These are phyloP conservation scores for Thermothelomyces thermophilus DNA, from an alignment of 2,329 filamentous ascomycete species.

Conservation along the genomic window DNA sequence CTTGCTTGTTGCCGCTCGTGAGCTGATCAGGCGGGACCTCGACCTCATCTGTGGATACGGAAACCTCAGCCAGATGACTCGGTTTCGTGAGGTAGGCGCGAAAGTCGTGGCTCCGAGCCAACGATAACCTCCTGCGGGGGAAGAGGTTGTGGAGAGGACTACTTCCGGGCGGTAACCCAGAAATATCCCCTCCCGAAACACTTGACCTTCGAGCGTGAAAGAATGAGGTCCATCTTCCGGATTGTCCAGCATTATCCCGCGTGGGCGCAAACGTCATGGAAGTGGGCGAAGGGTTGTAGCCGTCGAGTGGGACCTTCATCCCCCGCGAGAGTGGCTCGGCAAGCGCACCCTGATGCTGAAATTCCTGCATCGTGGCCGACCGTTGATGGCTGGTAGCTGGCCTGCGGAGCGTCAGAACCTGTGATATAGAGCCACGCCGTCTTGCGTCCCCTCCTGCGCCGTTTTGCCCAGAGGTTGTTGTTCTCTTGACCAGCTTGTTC, in stretches of 20 bases:
- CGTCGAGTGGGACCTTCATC: conserved; percentile 31
- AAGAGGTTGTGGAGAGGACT: conserved; percentile 30
- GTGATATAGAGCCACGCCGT: conserved; percentile 49
- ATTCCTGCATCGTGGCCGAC: conserved; percentile 60
- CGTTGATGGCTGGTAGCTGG: conserved; percentile 76
- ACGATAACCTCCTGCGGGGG: conserved; percentile 29
- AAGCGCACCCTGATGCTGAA: conserved; percentile 26
- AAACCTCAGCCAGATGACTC: conserved; percentile 22
- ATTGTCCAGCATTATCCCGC: conserved; percentile 11
- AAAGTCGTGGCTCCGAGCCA: conserved; percentile 22
- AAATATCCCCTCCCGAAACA: conserved; percentile 25
- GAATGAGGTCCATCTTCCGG: conserved; percentile 47
- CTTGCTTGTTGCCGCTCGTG: neutral
- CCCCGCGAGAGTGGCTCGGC: conserved; percentile 16
- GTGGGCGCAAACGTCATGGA: conserved; percentile 1
- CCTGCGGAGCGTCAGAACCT: conserved; percentile 60
- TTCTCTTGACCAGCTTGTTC: conserved; percentile 74
- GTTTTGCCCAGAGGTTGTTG: conserved; percentile 50
- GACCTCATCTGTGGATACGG: conserved; percentile 23
- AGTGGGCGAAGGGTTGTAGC: conserved; percentile 25
- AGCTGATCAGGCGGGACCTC: conserved; percentile 7
- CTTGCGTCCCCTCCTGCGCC: conserved; percentile 36
- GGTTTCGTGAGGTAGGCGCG: conserved; percentile 35
- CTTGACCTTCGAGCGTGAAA: conserved; percentile 42
- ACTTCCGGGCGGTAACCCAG: conserved; percentile 28